Conservation (phyloP, 2,329 filamentous ascomycete genomes). For the Pseudogymnoascus sp. region DNA sequence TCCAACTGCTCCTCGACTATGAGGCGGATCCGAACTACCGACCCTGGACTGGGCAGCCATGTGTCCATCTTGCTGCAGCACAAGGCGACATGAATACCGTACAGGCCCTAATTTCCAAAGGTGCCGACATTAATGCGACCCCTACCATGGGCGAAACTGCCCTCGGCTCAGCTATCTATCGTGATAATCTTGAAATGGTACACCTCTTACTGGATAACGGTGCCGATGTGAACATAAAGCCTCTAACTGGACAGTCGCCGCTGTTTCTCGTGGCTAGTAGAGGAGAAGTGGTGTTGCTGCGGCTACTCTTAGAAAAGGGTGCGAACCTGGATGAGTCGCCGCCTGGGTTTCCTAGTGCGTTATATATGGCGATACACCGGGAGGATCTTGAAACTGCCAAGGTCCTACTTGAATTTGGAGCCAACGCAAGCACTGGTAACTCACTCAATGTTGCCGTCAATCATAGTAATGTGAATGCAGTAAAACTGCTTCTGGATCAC, state of each 20-base stretch:
- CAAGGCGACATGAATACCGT: neutral
- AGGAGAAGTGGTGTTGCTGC: constrained; percentile 8
- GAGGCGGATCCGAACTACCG: constrained; percentile 13
- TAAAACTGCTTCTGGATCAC: constrained; percentile 11
- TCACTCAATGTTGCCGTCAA: constrained; percentile 13
- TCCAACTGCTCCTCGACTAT: constrained; percentile 13
- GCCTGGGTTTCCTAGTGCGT: neutral
- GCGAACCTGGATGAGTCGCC: constrained; percentile 15
- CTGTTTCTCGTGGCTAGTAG: constrained; percentile 15
- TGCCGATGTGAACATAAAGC: constrained; percentile 13
- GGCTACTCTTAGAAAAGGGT: constrained; percentile 13
- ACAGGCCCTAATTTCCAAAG: neutral
- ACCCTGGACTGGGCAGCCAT: neutral
- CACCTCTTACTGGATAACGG: constrained; percentile 11
- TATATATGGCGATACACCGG: neutral
- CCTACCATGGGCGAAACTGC: neutral
- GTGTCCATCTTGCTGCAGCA: neutral
- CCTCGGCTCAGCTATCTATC: constrained; percentile 12
- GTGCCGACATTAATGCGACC: neutral
- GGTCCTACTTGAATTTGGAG: neutral
- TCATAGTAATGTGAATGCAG: constrained; percentile 10
- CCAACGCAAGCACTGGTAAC: neutral
- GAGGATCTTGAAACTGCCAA: neutral
- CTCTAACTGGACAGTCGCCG: constrained; percentile 13
- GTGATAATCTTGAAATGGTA: constrained; percentile 5